Evolutionary conservation across 2,329 filamentous ascomycete genomes (phyloP), one percentile per base, ranked within the genome.

Genomic region (Alternaria alternata): DNA sequence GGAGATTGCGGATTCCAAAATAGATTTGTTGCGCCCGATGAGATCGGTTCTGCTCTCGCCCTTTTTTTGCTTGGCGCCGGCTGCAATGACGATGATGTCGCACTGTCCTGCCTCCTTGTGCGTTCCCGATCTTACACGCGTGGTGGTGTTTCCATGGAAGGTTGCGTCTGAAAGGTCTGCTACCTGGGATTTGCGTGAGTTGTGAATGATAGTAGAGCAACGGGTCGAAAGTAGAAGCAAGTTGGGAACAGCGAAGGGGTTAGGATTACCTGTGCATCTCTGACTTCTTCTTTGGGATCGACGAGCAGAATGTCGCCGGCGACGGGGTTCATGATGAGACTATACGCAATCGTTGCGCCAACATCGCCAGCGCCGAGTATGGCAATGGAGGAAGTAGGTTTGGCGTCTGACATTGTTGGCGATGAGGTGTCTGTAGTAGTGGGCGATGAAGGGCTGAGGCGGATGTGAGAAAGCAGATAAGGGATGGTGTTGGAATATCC

Each of bases 301-400:
- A 71, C 55, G 14, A 71, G 47, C 3, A 69, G 30, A 28, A 71
- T 68, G 2, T 69, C 67, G 18, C 63, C 59, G 3, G 68, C 67
- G 0, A 66, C 59, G 0, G 65, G 62, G 49, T 69, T 67, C 57
- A 71, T 59, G 59, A 71, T 68, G n/a, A 71, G 62, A 8, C 65
- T 68, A 59, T 67, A 69, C 20, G 68, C 67, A 14, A 71, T 68
- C 0, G 68, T 71, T 5, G 68, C 65, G 28, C 68, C 68, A 7
- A 71, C 68, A 48, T 69, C 63, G 34, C 68, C 68, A 8, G 68
- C 68, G 48, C 68, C 67, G 51, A 69, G 59, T 16, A 71, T 64
- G 56, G 68, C 68, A 9, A 71, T 67, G 9, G 62, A 61, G 11
- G 65, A 68, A 7, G 68, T 71, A 44, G 61, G 59, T 34, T 69